Evolutionary conservation across 1,139 yeast genomes (phyloP), one percentile per base, ranked within the genome.

Genomic region (Geotrichum reessii): DNA sequence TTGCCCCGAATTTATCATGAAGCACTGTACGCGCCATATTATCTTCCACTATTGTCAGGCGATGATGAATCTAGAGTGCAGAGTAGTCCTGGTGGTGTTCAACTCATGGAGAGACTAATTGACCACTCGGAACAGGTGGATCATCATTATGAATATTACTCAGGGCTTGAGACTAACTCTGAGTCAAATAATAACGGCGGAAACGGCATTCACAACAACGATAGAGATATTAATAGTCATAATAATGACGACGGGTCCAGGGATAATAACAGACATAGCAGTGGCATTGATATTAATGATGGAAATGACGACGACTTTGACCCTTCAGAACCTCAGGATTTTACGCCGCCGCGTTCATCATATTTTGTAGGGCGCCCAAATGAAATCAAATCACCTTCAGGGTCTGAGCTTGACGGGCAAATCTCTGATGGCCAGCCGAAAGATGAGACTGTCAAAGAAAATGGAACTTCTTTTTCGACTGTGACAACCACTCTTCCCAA

Each of bases 1-100:
- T 81, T 88, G 25, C 96, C 97, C 0, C 76, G 97, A 61, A 71
- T 87, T 28, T 92, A 92, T 66, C 97, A 92, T 70, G 98, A 92
- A 66, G 95, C 92, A 6, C 74, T 93, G 37, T 93, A 91, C 69
- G 93, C 90, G 1, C 96, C 97, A 0, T 93, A 93, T 67, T 81
- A 91, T 25, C 76, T 93, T 52, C 99, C 99, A 0, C 75, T 93
- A 40, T 75, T 91, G 2, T 95, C 97, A 0, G 98, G 98, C 1
- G 82, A 81, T 56, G 92, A 87, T 63, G 96, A 96, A 0, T 86
- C 82, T 64, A 76, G 98, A 58, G 87, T 92, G 8, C 86, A 84
- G 69, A 87, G 96, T 4, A 89, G 90, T 66, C 83, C 87, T 72
- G 76, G 88, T 72, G 92, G 76, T 71, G 86, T 76, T 73, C 82